Base-by-base conservation (phyloP, 2,329 filamentous ascomycete species). In the Talaromyces sp. region DNA sequence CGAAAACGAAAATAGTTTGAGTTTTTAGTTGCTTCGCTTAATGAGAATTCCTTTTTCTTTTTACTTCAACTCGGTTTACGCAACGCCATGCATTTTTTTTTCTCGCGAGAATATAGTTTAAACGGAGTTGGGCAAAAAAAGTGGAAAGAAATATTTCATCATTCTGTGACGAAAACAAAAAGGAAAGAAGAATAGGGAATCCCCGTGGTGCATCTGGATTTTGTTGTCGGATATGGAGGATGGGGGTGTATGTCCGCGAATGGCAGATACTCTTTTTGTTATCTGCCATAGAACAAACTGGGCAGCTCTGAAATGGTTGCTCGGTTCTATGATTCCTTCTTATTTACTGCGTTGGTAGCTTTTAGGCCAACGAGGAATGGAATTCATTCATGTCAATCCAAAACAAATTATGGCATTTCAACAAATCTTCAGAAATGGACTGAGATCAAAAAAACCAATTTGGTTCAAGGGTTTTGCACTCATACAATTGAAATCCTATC, bases 151-250 rank as follows among this genome's bases (percentile, higher is more conserved):
- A 28, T 28, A 48, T 33, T 19, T 43, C 36, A 45, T 55, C 53
- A 46, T 45, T 55, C 35, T 46, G 53, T 45, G 40, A 55, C 10
- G 53, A 28, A 45, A 54, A 19, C 6, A 31, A 22, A 35, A 52
- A 8, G 5, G 10, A 7, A 46, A 54, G 21, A 22, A 39, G 28
- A 28, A n/a, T 11, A 21, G 46, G 21, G 35, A 19, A 43, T 28
- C 19, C 31, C 53, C 31, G 22, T 53, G 51, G 37, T 48, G 43
- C 43, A 43, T 43, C 67, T 63, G 69, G 69, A 67, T 69, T 70
- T 68, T 46, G 65, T 63, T 60, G 57, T 63, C 45, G 52, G 40
- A 50, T 45, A 56, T 41, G 33, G 43, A 36, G 19, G 33, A 35
- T n/a, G 50, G 22, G 40, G 41, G 37, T 21, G 21, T 48, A 22